Conservation (phyloP, 169 alveolate genomes). For the Cryptosporidium sp. region DNA sequence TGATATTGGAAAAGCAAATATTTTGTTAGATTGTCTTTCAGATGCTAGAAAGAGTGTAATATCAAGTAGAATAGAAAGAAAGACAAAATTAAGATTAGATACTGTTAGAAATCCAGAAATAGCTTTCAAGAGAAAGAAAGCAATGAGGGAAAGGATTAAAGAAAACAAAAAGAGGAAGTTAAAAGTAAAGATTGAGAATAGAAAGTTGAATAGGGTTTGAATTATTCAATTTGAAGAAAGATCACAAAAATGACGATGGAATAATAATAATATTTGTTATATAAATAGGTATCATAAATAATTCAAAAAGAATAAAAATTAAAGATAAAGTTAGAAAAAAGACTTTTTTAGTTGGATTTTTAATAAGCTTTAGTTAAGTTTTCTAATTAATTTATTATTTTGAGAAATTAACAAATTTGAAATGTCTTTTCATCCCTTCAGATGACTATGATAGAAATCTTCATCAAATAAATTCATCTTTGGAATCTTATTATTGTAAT, state of each 20-base stretch:
- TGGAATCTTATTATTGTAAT: constrained; percentile 6
- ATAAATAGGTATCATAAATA: too few species aligned
- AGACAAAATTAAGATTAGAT: constrained; percentile 34
- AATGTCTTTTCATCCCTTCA: background rate
- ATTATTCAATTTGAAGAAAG: background rate
- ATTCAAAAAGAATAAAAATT: too few species aligned
- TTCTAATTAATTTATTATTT: too few species aligned
- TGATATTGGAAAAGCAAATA: constrained; percentile 4
- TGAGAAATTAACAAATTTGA: background rate
- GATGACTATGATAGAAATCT: constrained; percentile 19
- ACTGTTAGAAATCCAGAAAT: constrained; percentile 29
- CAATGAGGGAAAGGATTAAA: constrained; percentile 18
- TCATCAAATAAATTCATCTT: constrained; percentile 28
- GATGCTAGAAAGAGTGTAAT: constrained; percentile 47
- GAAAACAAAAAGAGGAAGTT: constrained; percentile 20
- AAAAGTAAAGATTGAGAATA: background rate
- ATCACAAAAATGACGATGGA: background rate
- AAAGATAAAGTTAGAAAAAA: too few species aligned
- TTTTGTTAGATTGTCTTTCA: constrained; percentile 7
- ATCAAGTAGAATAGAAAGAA: constrained; percentile 37
- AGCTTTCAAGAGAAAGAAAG: constrained; percentile 25
- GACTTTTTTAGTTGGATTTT: background rate
- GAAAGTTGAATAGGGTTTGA: constrained; percentile 5
- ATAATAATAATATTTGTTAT: too few species aligned
- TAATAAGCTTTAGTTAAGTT: constrained; percentile 9